Evolutionary conservation across 192 early-diverging fungal genomes (phyloP).

Genomic region (Coemansia sp.): DNA sequence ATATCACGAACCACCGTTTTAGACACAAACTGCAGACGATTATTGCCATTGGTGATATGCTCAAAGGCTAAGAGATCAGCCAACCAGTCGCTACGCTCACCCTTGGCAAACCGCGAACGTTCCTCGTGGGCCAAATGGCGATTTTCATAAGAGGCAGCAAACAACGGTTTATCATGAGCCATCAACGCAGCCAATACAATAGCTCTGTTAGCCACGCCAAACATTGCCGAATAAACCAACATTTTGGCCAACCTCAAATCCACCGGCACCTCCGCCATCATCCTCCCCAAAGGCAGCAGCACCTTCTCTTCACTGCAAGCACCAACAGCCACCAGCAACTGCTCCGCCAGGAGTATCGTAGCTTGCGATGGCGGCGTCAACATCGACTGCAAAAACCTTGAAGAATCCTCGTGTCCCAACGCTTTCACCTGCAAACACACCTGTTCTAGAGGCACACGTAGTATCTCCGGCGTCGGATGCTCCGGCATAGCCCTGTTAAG

Average conservation of each 20-base stretch:
- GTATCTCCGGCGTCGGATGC: constrained; percentile 73
- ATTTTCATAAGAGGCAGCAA: constrained; percentile 22
- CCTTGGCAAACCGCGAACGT: constrained; percentile 40
- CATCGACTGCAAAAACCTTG: constrained; percentile 57
- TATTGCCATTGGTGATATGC: constrained; percentile 20
- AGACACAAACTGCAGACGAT: constrained; percentile 53
- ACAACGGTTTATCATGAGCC: constrained; percentile 28
- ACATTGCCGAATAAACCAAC: constrained; percentile 70
- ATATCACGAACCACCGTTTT: constrained; percentile 64
- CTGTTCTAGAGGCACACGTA: constrained; percentile 81
- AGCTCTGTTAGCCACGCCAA: constrained; percentile 71
- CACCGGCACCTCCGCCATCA: constrained; percentile 70
- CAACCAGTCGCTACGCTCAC: constrained; percentile 66
- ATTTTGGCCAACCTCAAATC: constrained; percentile 81
- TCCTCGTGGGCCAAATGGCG: constrained; percentile 8
- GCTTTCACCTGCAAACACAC: constrained; percentile 71
- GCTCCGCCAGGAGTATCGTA: constrained; percentile 60
- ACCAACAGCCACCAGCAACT: constrained; percentile 60
- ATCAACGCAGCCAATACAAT: constrained; percentile 69
- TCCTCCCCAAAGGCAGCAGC: constrained; percentile 68
- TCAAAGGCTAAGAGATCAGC: constrained; percentile 61
- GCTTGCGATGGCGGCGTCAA: constrained; percentile 66
- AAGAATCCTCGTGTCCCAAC: constrained; percentile 63
- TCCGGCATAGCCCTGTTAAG: constrained; percentile 57
- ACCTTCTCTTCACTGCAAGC: constrained; percentile 55